These are phyloP conservation scores for Hortaea werneckii DNA, from an alignment of 2,329 filamentous ascomycete genomes.

Conservation along the genomic window DNA sequence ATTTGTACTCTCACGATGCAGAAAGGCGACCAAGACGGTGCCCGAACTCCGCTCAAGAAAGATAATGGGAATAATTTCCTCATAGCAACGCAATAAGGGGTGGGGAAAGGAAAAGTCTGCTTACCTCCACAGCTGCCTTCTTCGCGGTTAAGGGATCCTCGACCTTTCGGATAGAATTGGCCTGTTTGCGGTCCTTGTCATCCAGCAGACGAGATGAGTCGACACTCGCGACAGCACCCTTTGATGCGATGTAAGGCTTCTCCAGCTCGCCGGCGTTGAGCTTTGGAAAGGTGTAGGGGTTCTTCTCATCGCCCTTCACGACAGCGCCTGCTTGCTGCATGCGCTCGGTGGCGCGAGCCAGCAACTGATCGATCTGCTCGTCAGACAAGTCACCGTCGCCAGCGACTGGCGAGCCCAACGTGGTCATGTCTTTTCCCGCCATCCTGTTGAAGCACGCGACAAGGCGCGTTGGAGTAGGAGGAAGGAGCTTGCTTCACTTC, in stretches of 20 bases:
- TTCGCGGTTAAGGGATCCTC: conserved; percentile 41
- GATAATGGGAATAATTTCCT: conserved; percentile 64
- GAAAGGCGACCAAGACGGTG: conserved; percentile 73
- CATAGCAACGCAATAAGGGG: conserved; percentile 39
- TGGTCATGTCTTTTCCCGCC: background rate
- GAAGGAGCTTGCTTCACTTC: no score
- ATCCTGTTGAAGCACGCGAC: background rate
- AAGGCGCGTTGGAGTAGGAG: no score
- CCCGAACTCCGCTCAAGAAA: conserved; percentile 62
- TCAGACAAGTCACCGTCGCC: conserved; percentile 44
- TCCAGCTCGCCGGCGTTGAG: conserved; percentile 38
- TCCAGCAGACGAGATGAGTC: conserved; percentile 43
- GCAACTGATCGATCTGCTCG: conserved; percentile 52
- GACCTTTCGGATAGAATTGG: conserved; percentile 41
- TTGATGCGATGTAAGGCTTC: conserved; percentile 45
- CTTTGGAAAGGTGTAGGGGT: conserved; percentile 39
- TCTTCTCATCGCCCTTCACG: conserved; percentile 12
- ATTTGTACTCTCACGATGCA: conserved; percentile 53
- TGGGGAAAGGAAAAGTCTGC: conserved; percentile 15
- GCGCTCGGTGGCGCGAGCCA: conserved; percentile 53
- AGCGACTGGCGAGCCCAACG: background rate
- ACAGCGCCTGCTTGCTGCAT: conserved; percentile 31
- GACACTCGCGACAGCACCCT: conserved; percentile 43
- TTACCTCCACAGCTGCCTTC: conserved; percentile 43
- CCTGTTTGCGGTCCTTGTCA: conserved; percentile 32